Evolutionary conservation across 2,329 filamentous ascomycete genomes (phyloP).

Genomic region (Thelonectria rubi): DNA sequence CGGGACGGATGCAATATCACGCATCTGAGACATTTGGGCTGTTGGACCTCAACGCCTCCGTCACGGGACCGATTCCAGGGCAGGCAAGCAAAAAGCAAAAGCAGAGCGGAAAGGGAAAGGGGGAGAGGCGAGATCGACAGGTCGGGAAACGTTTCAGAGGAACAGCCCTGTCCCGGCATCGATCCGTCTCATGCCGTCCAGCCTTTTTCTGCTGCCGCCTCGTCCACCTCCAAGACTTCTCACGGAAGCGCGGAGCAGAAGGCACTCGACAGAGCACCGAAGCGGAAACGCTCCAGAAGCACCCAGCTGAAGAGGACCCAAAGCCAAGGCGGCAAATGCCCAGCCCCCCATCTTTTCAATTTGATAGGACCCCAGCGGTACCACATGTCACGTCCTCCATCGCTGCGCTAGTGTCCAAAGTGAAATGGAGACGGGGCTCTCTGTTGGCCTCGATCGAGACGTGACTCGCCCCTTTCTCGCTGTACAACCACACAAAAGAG

Average conservation of each 20-base stretch:
- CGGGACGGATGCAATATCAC: background rate
- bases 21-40: background rate
- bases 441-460: background rate
- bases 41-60: background rate
- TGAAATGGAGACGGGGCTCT: background rate
- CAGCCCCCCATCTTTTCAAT: constrained; percentile 32
- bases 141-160: background rate
- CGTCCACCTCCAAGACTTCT: too few species aligned
- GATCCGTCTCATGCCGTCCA: constrained; percentile 12
- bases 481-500: background rate
- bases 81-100: background rate
- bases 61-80: constrained; percentile 1
- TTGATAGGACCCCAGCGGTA: constrained; percentile 40
- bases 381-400: constrained; percentile 41
- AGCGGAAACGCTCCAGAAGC: too few species aligned
- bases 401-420: constrained; percentile 26
- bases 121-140: constrained; percentile 12
- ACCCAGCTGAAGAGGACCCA: too few species aligned
- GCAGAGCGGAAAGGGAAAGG: background rate
- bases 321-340: constrained; percentile 7
- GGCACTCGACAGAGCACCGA: background rate
- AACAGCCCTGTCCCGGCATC: background rate
- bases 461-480: constrained; percentile 4
- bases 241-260: background rate
- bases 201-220: background rate